These are phyloP conservation scores for Pythium insidiosum DNA, from an alignment of 352 stramenopile genomes.

Conservation along the genomic window DNA sequence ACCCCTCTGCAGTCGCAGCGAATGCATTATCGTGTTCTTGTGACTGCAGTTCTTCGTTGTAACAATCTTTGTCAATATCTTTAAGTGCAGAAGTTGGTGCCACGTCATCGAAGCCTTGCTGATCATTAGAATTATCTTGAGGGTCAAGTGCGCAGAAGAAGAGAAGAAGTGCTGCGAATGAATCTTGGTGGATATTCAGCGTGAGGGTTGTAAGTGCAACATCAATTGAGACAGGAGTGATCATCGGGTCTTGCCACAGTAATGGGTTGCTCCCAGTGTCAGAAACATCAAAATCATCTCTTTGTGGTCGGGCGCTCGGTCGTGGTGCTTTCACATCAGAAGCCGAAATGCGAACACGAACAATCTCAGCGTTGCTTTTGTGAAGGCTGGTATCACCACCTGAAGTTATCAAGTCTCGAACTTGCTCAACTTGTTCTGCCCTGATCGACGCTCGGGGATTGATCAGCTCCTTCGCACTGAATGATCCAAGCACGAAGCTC, in stretches of 20 bases:
- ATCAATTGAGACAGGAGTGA: slow-evolving; percentile 67
- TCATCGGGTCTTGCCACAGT: slow-evolving; percentile 67
- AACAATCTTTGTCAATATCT: too few relatives aligned
- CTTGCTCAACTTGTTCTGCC: too few relatives aligned
- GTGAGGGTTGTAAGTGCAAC: slow-evolving; percentile 55
- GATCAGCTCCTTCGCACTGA: slow-evolving; percentile 68
- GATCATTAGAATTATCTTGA: too few relatives aligned
- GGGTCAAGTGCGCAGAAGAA: too few relatives aligned
- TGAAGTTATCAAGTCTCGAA: neutral
- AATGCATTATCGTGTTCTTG: too few relatives aligned
- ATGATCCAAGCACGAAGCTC: slow-evolving; percentile 65
- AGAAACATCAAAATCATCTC: slow-evolving; percentile 21
- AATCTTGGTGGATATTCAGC: slow-evolving; percentile 74
- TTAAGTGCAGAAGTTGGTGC: too few relatives aligned
- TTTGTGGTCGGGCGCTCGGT: slow-evolving; percentile 39
- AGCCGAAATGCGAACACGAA: slow-evolving; percentile 66
- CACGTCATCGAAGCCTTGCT: too few relatives aligned
- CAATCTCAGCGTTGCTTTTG: slow-evolving; percentile 31
- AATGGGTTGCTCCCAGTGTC: too few relatives aligned
- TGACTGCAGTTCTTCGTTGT: too few relatives aligned
- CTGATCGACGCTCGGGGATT: too few relatives aligned
- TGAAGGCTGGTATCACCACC: neutral
- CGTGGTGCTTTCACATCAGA: slow-evolving; percentile 54
- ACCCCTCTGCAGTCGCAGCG: too few relatives aligned
- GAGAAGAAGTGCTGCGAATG: slow-evolving; percentile 59